phyloP scores from a whole-genome alignment of 192 early-diverging fungal species.

The Entomortierella parvispora region DNA sequence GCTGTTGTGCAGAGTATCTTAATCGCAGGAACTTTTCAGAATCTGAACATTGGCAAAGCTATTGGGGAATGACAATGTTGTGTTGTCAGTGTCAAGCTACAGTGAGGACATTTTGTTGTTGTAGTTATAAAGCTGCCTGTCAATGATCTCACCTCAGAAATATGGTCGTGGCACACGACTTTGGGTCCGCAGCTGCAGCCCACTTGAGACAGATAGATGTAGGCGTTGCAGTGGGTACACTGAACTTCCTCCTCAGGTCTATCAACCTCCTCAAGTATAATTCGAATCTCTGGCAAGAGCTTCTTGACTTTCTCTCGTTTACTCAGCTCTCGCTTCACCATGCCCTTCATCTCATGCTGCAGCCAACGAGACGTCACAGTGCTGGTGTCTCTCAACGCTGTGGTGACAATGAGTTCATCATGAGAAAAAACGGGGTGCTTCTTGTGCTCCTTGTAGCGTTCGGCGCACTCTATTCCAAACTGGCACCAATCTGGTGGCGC shows the following conservation, averaged over 20 bases:
- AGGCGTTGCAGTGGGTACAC: conserved; percentile 77
- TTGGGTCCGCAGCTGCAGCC: conserved; percentile 68
- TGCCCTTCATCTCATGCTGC: conserved; percentile 54
- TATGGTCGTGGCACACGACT: conserved; percentile 74
- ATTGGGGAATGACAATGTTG: neutral
- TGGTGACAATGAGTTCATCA: conserved; percentile 87
- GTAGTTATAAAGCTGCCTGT: no score
- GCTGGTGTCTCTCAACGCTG: conserved; percentile 54
- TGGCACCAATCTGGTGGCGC: conserved; percentile 92
- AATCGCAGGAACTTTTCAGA: conserved; percentile 41
- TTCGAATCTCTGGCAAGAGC: conserved; percentile 46
- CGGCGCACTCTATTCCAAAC: conserved; percentile 80
- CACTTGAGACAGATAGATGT: conserved; percentile 76
- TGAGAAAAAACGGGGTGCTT: conserved; percentile 94
- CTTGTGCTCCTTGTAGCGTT: conserved; percentile 81
- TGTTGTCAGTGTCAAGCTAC: no score
- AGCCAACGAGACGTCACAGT: conserved; percentile 58
- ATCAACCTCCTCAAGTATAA: conserved; percentile 56
- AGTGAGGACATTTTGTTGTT: no score
- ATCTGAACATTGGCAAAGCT: conserved; percentile 53
- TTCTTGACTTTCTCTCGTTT: conserved; percentile 56
- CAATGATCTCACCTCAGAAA: conserved; percentile 45
- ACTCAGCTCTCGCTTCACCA: conserved; percentile 64
- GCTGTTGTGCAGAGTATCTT: conserved; percentile 48
- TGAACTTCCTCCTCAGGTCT: conserved; percentile 67